These are phyloP conservation scores for Fomitopsis serialis DNA, from an alignment of 768 basidiomycete species.

Conservation along the genomic window DNA sequence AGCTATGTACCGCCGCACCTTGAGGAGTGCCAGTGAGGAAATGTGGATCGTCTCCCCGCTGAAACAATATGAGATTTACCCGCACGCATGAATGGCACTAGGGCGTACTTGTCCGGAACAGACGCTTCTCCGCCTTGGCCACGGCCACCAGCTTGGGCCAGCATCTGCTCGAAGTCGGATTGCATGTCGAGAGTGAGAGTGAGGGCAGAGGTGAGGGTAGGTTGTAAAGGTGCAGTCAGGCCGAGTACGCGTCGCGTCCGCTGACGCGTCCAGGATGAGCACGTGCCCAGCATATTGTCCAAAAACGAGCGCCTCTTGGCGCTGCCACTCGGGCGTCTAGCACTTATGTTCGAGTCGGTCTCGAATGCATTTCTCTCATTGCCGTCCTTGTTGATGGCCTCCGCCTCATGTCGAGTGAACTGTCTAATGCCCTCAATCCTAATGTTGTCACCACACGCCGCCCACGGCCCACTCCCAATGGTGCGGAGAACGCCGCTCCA, in stretches of 20 bases:
- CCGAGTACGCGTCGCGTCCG: slow-evolving; percentile 19
- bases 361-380: no score
- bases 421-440: slow-evolving; percentile 76
- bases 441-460: slow-evolving; percentile 38
- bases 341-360: neutral
- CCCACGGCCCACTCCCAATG: slow-evolving; percentile 1
- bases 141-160: slow-evolving; percentile 25
- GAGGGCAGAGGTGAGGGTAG: neutral
- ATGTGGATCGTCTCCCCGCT: slow-evolving; percentile 97
- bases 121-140: slow-evolving; percentile 33
- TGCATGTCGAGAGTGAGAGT: slow-evolving; percentile 17
- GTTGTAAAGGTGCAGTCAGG: slow-evolving; percentile 6
- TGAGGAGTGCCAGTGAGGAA: slow-evolving; percentile 92
- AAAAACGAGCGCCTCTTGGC: no score
- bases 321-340: no score
- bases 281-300: slow-evolving; percentile 10
- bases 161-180: slow-evolving; percentile 27
- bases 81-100: neutral
- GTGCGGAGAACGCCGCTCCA: neutral
- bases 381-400: no score
- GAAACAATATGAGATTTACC: slow-evolving; percentile 11
- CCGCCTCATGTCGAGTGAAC: slow-evolving; percentile 58
- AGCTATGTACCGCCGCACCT: slow-evolving; percentile 54
- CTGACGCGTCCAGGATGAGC: slow-evolving; percentile 37
- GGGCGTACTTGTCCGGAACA: slow-evolving; percentile 71